Evolutionary conservation across 495 filamentous ascomycete genomes (phyloP).

Genomic region (Aspergillus sclerotioniger): DNA sequence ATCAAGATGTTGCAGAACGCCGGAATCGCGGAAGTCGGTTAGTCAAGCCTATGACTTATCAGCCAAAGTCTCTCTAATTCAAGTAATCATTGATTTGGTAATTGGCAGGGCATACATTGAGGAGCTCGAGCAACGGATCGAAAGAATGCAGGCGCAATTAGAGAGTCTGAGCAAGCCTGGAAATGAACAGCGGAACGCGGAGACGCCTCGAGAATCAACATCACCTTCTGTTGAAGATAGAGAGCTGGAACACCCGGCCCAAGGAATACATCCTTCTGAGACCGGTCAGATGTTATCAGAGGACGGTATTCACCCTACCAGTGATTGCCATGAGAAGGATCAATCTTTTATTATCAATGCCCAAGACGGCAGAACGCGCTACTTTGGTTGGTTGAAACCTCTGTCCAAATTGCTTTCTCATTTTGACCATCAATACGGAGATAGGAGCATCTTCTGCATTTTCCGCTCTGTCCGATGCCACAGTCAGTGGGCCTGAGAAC

Average conservation of each 20-base stretch:
- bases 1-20: constrained; percentile 1
- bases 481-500: not conserved
- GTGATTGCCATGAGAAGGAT: not conserved
- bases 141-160: not conserved
- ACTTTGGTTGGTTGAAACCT: not conserved
- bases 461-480: not conserved
- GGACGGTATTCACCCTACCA: not conserved
- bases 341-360: not conserved
- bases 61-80: no score
- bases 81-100: no score
- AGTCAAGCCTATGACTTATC: no score
- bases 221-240: not conserved
- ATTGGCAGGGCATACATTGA: not conserved
- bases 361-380: not conserved
- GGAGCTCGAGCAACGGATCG: not conserved
- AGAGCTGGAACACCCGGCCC: not conserved
- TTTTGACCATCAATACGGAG: not conserved
- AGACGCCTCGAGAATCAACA: not conserved
- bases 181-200: not conserved
- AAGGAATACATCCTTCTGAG: not conserved
- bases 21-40: not conserved
- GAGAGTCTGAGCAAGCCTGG: not conserved
- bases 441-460: not conserved
- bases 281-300: not conserved
- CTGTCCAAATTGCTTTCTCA: not conserved